Evolutionary conservation across 2,329 filamentous ascomycete species (phyloP), one percentile per base, ranked within the genome.

Genomic region (Sarocladiaceae sp.): DNA sequence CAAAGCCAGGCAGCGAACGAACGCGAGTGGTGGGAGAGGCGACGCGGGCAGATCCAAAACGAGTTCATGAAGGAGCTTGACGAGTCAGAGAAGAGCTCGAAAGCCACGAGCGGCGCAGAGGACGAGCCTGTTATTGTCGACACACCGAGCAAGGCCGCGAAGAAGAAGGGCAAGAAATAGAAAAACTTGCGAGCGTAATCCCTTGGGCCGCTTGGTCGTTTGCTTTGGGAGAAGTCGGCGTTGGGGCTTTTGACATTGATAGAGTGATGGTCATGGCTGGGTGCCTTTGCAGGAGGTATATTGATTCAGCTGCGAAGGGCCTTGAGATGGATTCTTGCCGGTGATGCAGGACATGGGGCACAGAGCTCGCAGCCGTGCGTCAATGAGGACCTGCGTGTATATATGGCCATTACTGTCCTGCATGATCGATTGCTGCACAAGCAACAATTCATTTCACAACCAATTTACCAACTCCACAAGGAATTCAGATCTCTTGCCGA

Each of bases 21-120:
- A 72, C 89, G 88, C 72, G 79, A 86, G 64, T 96, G 91, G 90
- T 99, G 94, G 94, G 89, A 90, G 66, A 88, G 88, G 76, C 88
- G 87, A 65, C 82, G 84, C 60, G 79, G 82, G 42, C 79, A 78
- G 56, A 91, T 95, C 59, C 79, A 87, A 67, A 77, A 81, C 51
- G 86, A 85, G 13, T 91, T 94, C 62, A 86, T 95, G 81, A 90
- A 88, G 70, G 91, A 97, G 74, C 75, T 96, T 46, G 87, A 92
- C 52, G 79, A 80, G 23, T 82, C 79, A 56, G 77, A 80, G 55
- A 71, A 75, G 59, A 69, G 65, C 42, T 68, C 73, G 13, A 67
- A 62, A 58, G 66, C 56, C 56, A 56, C 60, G 20, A 68, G 64
- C 44, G 68, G 69, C 53, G 47, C 29, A 8, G 50, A 46, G 37